These are phyloP conservation scores for Rhynchospora pubera DNA, from an alignment of 176 grass and related monocot genomes.

Conservation along the genomic window DNA sequence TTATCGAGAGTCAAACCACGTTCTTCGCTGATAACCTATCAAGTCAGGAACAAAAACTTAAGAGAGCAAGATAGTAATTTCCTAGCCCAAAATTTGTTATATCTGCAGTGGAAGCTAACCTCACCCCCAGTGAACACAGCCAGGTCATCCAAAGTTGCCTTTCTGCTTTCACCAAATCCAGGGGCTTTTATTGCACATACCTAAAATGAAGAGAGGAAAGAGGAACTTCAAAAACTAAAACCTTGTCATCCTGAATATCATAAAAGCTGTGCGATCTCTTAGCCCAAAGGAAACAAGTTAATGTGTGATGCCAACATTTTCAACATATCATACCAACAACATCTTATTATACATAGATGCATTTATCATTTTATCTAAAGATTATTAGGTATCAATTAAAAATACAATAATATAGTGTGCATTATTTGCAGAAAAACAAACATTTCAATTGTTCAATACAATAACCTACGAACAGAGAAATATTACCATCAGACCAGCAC, in stretches of 20 bases:
- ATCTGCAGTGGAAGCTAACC: conserved; percentile 38
- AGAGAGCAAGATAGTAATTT: conserved; percentile 41
- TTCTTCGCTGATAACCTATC: conserved; percentile 77
- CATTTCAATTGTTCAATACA: neutral
- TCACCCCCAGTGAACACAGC: conserved; percentile 78
- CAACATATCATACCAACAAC: neutral
- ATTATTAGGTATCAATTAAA: neutral
- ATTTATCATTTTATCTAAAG: neutral
- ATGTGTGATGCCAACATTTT: neutral
- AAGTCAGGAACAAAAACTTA: conserved; percentile 29
- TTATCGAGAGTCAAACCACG: conserved; percentile 61
- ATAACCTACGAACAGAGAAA: conserved; percentile 1
- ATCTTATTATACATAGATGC: neutral
- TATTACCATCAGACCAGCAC: conserved; percentile 71
- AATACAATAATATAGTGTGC: neutral
- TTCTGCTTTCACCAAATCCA: conserved; percentile 96
- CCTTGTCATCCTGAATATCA: neutral
- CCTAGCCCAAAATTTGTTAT: conserved; percentile 24
- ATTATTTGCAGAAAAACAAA: neutral
- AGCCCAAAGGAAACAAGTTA: neutral
- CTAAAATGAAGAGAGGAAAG: conserved; percentile 27
- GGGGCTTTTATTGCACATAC: conserved; percentile 93
- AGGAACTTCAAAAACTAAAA: neutral
- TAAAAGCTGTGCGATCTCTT: neutral
- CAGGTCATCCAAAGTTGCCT: conserved; percentile 80